Evolutionary conservation across 2,329 filamentous ascomycete species (phyloP), one percentile per base, ranked within the genome.

Genomic region (Chrysoporthe austroafricana): DNA sequence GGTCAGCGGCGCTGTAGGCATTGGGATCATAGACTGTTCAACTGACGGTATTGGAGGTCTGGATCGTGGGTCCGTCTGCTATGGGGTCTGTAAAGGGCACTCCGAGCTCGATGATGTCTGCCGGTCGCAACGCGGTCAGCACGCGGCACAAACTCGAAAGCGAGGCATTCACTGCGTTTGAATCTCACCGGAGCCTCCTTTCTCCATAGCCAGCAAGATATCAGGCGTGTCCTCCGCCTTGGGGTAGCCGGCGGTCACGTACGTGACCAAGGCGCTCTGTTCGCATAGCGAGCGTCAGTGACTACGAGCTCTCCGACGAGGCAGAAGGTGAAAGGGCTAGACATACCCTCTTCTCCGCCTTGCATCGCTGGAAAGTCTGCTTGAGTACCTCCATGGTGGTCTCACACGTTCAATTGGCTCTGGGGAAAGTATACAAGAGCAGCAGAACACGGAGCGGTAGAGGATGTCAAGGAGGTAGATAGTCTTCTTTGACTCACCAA

Each of bases 61-160:
- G 96, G 73, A 99, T 98, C 4, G 94, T 97, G 46, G 96, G 96
- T 39, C 96, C 96, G 80, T 99, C 96, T 73, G 95, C 96, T 80
- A 98, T 98, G 68, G 96, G 96, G 79, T 99, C 96, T 75, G 95
- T 97, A 82, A 99, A 99, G 63, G 96, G 96, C 66, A 97, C 90
- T 71, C 95, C 96, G 73, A 99, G 89, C 80, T 99, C 96, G 75
- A 99, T 96, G 69, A 99, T 84, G 79, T 99, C 96, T 93, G 73
- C 46, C 26, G 36, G 63, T 59, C 21, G 62, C 58, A 57, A 62
- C 59, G 18, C 64, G 68, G 43, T 64, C n/a, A 62, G 62, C 44
- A 26, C 39, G 34, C 34, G 44, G n/a, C 52, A 34, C 61, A 18
- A 54, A 39, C 1, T 34, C 32, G 5, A 4, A 16, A 21, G 43